Evolutionary conservation across 306 rosid genomes (phyloP), one percentile per base, ranked within the genome.

Genomic region (Cucurbita ficifolia): DNA sequence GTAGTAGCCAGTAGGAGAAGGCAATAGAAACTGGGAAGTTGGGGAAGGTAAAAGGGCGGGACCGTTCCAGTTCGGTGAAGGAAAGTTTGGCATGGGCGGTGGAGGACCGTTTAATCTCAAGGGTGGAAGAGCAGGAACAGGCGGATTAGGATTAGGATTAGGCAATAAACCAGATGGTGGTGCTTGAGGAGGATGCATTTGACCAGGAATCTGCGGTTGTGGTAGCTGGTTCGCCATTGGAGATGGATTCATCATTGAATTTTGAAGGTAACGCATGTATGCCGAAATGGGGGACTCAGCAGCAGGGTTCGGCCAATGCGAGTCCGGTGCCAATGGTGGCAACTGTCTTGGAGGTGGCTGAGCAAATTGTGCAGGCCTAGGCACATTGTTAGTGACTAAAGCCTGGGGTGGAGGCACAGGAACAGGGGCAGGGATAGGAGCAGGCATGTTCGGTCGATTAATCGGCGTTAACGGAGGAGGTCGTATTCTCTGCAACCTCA

Each of bases 401-500:
- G 85, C 80, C 70, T 79, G 79, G 0, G 73, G 89, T 0, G 88
- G 92, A 39, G 94, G 86, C 53, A 77, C 84, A 33, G 82, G 75
- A 51, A 42, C 14, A 1, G 84, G 87, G 12, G 35, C 73, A 11
- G 92, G 88, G 59, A 81, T 77, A 10, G 85, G 89, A 4, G 80
- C 80, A 1, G 92, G 86, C 58, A 76, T 38, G 56, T 69, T 84
- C 5, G 93, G 92, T 3, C 90, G 85, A 59, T 85, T 82, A 69
- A 94, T 85, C 14, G 98, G 97, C 3, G 86, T 42, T 72, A 90
- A 79, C 0, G 98, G 97, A n/a, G 98, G 98, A 62, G 98, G 98
- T 29, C 98, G 84, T 57, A 94, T 94, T 75, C 82, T 90, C 82
- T 94, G 98, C 83, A 94, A 67, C 36, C 98, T 77, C 88, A 82